These are phyloP conservation scores for Fagopyrum homotropicum DNA, from an alignment of 148 eudicot species.

Conservation along the genomic window DNA sequence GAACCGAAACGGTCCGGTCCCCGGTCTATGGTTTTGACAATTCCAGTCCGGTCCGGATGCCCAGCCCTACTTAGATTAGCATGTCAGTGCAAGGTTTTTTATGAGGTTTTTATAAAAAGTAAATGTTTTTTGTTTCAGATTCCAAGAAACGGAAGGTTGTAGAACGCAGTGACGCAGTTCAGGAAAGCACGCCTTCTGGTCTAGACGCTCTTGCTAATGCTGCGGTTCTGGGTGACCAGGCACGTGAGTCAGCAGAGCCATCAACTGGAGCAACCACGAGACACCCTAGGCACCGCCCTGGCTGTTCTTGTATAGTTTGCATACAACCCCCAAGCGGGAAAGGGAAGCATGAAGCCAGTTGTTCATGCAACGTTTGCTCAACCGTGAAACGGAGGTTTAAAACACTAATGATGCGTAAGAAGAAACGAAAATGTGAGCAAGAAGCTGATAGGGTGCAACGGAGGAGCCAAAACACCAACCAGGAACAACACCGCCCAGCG, in stretches of 20 bases:
- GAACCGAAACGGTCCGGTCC: too few relatives aligned
- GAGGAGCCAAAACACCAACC: constrained; percentile 19
- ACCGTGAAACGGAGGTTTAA: constrained; percentile 78
- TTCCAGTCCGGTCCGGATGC: too few relatives aligned
- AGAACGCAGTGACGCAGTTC: constrained; percentile 27
- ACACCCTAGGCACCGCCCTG: constrained; percentile 93
- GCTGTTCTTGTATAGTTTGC: constrained; percentile 90
- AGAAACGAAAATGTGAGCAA: constrained; percentile 51
- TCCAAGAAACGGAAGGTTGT: constrained; percentile 38
- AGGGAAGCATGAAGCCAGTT: constrained; percentile 74
- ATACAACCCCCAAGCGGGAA: constrained; percentile 95
- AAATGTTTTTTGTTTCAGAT: constrained; percentile 25
- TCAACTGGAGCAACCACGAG: constrained; percentile 57
- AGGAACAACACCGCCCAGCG: neutral
- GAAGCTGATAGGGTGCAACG: constrained; percentile 45
- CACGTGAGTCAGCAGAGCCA: constrained; percentile 34
- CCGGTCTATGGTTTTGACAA: too few relatives aligned
- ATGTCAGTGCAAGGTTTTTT: too few relatives aligned
- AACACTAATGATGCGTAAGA: constrained; percentile 75
- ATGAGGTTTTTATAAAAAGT: too few relatives aligned
- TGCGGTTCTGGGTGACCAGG: constrained; percentile 65
- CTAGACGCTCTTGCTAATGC: constrained; percentile 85
- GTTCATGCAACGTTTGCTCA: constrained; percentile 71
- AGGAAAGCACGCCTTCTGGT: constrained; percentile 60
- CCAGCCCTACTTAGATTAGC: too few relatives aligned